A percentile compares a stretch with the other conserved stretches of the same genome.
phyloP scores from a whole-genome alignment of 805 yeast species.

The Wickerhamiella vanderwaltii region DNA sequence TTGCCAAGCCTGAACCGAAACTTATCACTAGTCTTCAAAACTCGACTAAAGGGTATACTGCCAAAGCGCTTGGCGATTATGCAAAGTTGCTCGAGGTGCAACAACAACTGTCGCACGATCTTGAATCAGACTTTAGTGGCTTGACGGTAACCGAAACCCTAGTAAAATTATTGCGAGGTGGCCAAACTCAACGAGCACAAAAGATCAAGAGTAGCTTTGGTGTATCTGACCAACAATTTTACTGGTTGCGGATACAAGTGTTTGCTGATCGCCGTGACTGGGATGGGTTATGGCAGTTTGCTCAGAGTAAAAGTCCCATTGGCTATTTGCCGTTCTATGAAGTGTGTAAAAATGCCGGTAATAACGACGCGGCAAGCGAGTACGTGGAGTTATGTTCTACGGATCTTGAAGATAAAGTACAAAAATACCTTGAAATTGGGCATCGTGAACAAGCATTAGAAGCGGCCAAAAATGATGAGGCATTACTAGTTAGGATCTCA shows the following conservation, averaged over 20 bases:
- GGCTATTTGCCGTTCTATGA: conserved; percentile 56
- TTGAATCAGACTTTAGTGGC: conserved; percentile 32
- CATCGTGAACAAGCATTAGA: conserved; percentile 3
- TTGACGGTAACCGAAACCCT: conserved; percentile 40
- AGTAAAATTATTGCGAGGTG: conserved; percentile 32
- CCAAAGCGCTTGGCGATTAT: conserved; percentile 35
- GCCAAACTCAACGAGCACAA: conserved; percentile 40
- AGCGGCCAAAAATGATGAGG: conserved; percentile 2
- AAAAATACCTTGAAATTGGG: background rate
- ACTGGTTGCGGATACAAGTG: conserved; percentile 41
- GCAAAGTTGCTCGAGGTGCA: conserved; percentile 35
- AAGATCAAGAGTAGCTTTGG: conserved; percentile 42
- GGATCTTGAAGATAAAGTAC: background rate
- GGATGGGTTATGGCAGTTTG: conserved; percentile 44
- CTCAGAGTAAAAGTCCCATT: conserved; percentile 49
- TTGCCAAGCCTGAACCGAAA: conserved; percentile 15
- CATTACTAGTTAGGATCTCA: background rate
- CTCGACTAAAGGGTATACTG: conserved; percentile 30
- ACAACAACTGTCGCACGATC: conserved; percentile 33
- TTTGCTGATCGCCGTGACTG: conserved; percentile 39
- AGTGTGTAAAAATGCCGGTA: conserved; percentile 42
- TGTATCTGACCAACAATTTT: conserved; percentile 44
- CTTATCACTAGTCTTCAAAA: conserved; percentile 23
- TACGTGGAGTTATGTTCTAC: conserved; percentile 42
- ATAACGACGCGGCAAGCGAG: conserved; percentile 44